Evolutionary conservation across 1,284 basidiomycete genomes (phyloP), one percentile per base, ranked within the genome.

Genomic region (Termitomyces sp.): DNA sequence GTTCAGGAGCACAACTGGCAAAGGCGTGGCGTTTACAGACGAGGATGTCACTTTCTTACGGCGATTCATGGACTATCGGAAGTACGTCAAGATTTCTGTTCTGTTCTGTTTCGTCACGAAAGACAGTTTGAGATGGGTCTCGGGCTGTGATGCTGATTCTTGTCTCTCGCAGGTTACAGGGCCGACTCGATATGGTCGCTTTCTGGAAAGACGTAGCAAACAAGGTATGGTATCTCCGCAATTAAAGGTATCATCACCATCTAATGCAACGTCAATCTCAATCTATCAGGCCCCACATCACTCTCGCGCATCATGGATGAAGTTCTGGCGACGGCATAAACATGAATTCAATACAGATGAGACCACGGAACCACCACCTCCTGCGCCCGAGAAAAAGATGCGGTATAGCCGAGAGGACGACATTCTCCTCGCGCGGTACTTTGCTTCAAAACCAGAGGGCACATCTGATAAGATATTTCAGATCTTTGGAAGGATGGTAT

Each of bases 251-350:
- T 15, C 21, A 42, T 50, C 31, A 48, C 40, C 15, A 1, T 33
- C 19, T 19, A 28, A 41, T 17, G 33, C 12, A 19, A 36, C 13
- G 5, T 19, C 5, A 13, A 34, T 26, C 15, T 41, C 24, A 33
- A 38, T 50, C 30, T 49, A 40, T 13, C 60, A 89, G 85, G 89
- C 88, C 0, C 89, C 90, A 1, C 89, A 92, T 67, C 89, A 92
- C 63, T 91, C 90, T 24, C 83, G 88, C 26, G 89, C 90, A 48
- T 91, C 89, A 2, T 92, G 89, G 89, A 90, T 92, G 88, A 92
- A 92, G 68, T 92, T 84, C 69, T 92, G 88, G 79, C 78, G 89
- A 13, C 75, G 89, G 55, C 89, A 92, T 66, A 89, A 88, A 61
- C 89, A 92, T 62, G 90, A 92, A 62, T 71, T 90, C 19, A 76